A percentile compares a stretch with the other conserved stretches of the same genome.
phyloP scores from a whole-genome alignment of 2,329 filamentous ascomycete species.

The Chaetomium strumarium region DNA sequence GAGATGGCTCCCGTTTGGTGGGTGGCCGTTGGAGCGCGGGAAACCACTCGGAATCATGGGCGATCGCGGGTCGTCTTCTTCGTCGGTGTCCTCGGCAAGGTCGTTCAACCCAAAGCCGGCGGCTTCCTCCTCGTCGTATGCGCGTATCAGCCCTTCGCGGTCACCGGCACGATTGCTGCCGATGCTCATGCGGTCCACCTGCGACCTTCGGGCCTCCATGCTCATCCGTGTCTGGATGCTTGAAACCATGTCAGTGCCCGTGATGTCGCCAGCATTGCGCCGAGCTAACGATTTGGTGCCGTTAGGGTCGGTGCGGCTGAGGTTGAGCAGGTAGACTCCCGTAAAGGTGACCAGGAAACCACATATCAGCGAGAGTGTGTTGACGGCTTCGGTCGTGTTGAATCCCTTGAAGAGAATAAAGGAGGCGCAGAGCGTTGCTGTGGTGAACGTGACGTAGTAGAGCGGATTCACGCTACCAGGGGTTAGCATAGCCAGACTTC shows the following conservation, averaged over 20 bases:
- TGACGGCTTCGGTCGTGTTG: constrained; percentile 87
- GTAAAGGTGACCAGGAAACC: constrained; percentile 94
- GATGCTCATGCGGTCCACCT: constrained; percentile 41
- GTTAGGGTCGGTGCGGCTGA: constrained; percentile 87
- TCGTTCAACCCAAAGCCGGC: constrained; percentile 71
- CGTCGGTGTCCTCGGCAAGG: constrained; percentile 70
- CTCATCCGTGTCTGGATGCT: constrained; percentile 84
- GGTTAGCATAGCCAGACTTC: constrained; percentile 25
- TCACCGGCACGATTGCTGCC: constrained; percentile 62
- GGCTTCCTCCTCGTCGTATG: constrained; percentile 78
- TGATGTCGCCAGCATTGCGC: constrained; percentile 62
- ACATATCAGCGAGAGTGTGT: constrained; percentile 85
- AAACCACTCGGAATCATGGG: constrained; percentile 32
- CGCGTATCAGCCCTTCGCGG: constrained; percentile 76
- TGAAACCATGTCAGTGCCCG: constrained; percentile 86
- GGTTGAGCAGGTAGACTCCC: constrained; percentile 89
- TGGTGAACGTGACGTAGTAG: constrained; percentile 97
- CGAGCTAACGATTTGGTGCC: constrained; percentile 61
- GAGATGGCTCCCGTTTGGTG: constrained; percentile 26
- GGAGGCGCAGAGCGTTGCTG: constrained; percentile 85
- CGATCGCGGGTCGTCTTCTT: constrained; percentile 39
- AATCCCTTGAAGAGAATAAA: constrained; percentile 96
- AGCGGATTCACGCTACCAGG: constrained; percentile 75
- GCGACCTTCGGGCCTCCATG: constrained; percentile 82
- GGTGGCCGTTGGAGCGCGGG: constrained; percentile 31